Evolutionary conservation across 352 stramenopile species (phyloP), one percentile per base, ranked within the genome.

Genomic region (Globisporangium camurandrum): DNA sequence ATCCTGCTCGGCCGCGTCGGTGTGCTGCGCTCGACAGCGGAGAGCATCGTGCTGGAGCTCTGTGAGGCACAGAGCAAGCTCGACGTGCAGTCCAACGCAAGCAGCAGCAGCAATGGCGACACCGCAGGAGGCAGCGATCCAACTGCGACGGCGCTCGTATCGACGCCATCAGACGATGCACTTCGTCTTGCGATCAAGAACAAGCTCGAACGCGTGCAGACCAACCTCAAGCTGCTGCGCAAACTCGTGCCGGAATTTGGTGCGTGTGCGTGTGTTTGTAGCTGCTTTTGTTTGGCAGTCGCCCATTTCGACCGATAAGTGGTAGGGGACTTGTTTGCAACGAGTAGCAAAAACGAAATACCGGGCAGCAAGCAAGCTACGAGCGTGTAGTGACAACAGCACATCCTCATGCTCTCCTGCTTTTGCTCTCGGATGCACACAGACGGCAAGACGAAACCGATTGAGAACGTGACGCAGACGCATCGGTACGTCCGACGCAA

Each of bases 381-480:
- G 30, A 34, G 9, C 30, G 3, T 34, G 30, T 34, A 34, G 9
- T 12, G 30, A 12, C 30, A 34, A n/a, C 33, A 10, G 33, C 33
- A 39, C 33, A 20, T 22, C 20, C 17, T 9, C 17, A 38, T n/a
- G 17, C 16, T 31, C 12, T 9, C 12, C 17, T 31, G n/a, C 22
- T 30, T 5, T 5, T 22, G 2, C 28, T 7, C 12, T 6, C 5
- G 22, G 17, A 4, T 30, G 22, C 4, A 23, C 38, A 19, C 46
- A 90, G 81, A 93, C 33, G 79, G 75, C 51, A 93, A 93, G 65
- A 93, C 82, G 2, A 93, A 93, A 46, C 77, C 79, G 31, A 91
- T 91, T 36, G 82, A 93, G 52, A 79, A 72, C 34, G 79, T 93
- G 30, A 85, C 72, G 38, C 82, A 91, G 61, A 81, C 82, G n/a